Conservation (phyloP, 768 basidiomycete species). For the Collybia sordida region DNA sequence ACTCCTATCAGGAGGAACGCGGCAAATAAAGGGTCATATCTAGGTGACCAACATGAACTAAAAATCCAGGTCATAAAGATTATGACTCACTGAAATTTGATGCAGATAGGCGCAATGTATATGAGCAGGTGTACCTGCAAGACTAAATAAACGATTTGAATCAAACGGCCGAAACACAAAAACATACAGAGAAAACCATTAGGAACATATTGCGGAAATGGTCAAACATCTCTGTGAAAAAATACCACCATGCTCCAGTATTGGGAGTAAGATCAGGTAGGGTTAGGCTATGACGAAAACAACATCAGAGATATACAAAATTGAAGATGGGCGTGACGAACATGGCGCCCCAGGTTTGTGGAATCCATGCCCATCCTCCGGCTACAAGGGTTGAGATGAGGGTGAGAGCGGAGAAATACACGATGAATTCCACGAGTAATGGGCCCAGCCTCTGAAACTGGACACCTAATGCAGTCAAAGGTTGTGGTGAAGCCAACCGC, state of each 20-base stretch:
- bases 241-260: constrained; percentile 97
- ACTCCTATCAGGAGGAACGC: constrained; percentile 74
- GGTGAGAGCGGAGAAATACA: constrained; percentile 49
- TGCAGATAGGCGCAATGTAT: constrained; percentile 80
- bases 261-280: constrained; percentile 93
- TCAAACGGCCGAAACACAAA: background rate
- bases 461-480: constrained; percentile 29
- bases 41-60: constrained; percentile 24
- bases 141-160: background rate
- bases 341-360: constrained; percentile 86
- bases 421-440: constrained; percentile 47
- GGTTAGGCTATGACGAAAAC: constrained; percentile 50
- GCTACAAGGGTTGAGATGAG: constrained; percentile 53
- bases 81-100: constrained; percentile 76
- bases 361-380: constrained; percentile 68
- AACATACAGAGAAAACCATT: constrained; percentile 84
- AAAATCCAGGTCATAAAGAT: background rate
- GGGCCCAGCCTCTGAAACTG: constrained; percentile 29
- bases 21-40: constrained; percentile 85
- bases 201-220: constrained; percentile 96
- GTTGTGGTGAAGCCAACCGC: constrained; percentile 60
- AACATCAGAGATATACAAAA: no score
- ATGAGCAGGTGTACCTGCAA: constrained; percentile 75
- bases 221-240: constrained; percentile 99
- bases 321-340: constrained; percentile 31